Base-by-base conservation (phyloP, 495 filamentous ascomycete species). In the Stereocaulon alpinum region DNA sequence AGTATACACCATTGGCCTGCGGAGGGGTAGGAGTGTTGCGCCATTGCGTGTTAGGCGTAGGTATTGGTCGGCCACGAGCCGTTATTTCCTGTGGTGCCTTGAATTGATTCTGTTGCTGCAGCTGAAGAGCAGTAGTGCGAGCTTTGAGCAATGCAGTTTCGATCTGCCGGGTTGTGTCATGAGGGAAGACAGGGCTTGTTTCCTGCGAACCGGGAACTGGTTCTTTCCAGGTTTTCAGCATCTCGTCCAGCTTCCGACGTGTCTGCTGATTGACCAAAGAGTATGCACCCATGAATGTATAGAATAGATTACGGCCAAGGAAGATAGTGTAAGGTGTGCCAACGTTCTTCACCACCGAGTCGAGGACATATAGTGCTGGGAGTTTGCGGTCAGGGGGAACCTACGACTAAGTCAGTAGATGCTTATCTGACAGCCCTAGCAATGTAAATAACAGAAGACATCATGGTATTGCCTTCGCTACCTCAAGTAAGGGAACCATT, bases 211-310 rank as follows among this genome's bases (percentile, higher is more conserved):
- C 93, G 0, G 91, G 89, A 4, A 96, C 89, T 18, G 94, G 89
- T 69, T 95, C 87, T 70, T 96, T 98, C 93, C 93, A 98, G 0
- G 93, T 98, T 74, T 89, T 91, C 53, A 97, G 80, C 87, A 98
- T 91, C 72, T 94, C 91, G 61, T 97, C 92, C 76, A 98, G 83
- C 72, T 93, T 92, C 57, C 84, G 80, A 64, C 93, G 80, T n/a
- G 88, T 88, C 43, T 76, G 74, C 53, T 76, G 76, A 66, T 96
- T 90, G 60, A 96, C 90, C 64, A 93, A 77, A 6, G 84, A 85
- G 69, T 96, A 98, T 55, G 94, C 89, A 63, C 89, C 86, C 91
- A 98, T 96, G 70, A 96, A 98, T 18, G 88, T 96, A 63, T 82
- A 80, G 70, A 89, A 97, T 59, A 98, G 81, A 70, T 92, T 91